Base-by-base conservation (phyloP, 192 early-diverging fungal genomes). In the Podila horticola region DNA sequence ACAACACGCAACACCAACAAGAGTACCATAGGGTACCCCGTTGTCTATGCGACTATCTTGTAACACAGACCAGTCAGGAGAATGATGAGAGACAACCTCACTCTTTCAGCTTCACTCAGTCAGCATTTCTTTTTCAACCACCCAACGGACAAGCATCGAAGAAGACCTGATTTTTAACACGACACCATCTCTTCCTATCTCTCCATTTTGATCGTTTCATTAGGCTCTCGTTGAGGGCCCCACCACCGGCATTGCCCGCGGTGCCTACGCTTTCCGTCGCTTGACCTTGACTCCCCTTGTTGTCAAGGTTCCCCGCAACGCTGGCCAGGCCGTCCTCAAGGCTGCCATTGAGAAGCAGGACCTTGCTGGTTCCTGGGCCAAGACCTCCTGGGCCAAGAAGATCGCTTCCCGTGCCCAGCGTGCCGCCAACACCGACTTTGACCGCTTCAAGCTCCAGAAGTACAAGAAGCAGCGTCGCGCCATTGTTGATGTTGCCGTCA, bases 301-400 rank as follows among this genome's bases (percentile, higher is more conserved):
- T 61, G 84, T 99, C 79, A 86, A 88, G 66, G 71, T 81, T 69
- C 95, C 98, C 69, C 93, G 97, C 81, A 88, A 87, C 75, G 89
- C 90, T 74, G 91, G 95, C 68, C 87, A 91, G 83, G 81, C 86
- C 72, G 87, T 91, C 60, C 86, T 98, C 82, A 92, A 88, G 85
- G 92, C 91, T 90, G 87, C 87, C 83, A 84, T 97, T 62, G 95
- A 94, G 87, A 92, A 94, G 89, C 86, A 96, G 88, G 91, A 95
- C 66, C 83, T 96, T 59, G 88, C 88, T 33, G 93, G 83, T 64
- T 84, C 86, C 74, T 99, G 95, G 95, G 87, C 88, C 75, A 91
- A 96, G 88, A 93, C 98, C 72, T 86, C 92, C 64, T 98, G 95
- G 95, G 97, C 96, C 79, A 92, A 97, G 94, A 99, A 98, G 95